Evolutionary conservation across 805 yeast genomes (phyloP), one percentile per base, ranked within the genome.

Genomic region (Cyberlindnera suaveolens): DNA sequence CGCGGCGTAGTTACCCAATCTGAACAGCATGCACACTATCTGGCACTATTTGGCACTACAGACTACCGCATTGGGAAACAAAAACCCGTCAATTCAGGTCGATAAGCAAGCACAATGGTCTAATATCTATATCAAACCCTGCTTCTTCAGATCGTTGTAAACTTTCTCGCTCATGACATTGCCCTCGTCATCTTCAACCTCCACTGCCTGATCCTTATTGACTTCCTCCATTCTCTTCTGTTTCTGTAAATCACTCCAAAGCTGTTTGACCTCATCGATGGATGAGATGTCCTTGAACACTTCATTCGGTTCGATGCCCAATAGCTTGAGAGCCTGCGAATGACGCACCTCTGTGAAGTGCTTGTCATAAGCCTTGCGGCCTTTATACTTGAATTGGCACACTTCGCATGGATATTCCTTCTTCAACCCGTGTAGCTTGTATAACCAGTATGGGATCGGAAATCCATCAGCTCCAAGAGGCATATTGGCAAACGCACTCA

Each of bases 371-470:
- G 73, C 71, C 39, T 72, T 68, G 8, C 95, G 71, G 1, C 99
- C 99, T 53, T 77, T 75, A 63, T 82, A 91, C 7, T 68, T 65
- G 29, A 64, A 61, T 53, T 85, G 80, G 60, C 99, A 93, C 7
- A 93, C 76, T 63, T 93, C 97, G 61, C 99, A 93, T 1, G 64
- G 55, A 53, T 78, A 86, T 41, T 75, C 77, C 35, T 77, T 72
- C 43, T 85, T 85, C 10, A 90, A 68, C 0, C 99, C 99, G 54
- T 88, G 89, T 36, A 90, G 67, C 61, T 90, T 93, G 70, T 79
- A 90, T 26, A 93, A 68, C 99, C 99, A 93, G 42, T 72, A 78
- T 2, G 99, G 99, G 26, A 93, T 87, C 1, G 97, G 97, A 34
- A 73, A 75, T 0, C 97, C 97, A 62, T 90, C 97, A 16, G 85